These are phyloP conservation scores for Solanum infundibuliforme DNA, from an alignment of 257 asterid genomes.

Conservation along the genomic window DNA sequence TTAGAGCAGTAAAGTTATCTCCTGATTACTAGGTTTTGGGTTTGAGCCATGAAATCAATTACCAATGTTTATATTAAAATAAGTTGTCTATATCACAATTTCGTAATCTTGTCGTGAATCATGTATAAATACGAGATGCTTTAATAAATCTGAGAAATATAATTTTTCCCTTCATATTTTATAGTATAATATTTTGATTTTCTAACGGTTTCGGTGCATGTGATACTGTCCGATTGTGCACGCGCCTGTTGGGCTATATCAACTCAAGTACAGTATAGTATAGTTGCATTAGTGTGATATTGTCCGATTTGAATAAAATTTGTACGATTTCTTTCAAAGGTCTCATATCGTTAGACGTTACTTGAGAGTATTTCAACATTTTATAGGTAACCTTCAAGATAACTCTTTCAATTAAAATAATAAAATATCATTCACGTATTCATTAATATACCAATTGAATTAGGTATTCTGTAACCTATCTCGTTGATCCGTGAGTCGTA, in stretches of 20 bases:
- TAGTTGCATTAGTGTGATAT: not conserved
- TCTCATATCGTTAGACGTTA: not conserved
- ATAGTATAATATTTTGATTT: not conserved
- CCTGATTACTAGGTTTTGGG: too few relatives aligned
- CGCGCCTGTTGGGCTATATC: not conserved
- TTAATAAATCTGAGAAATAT: not conserved
- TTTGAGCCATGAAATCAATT: not conserved
- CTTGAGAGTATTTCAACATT: not conserved
- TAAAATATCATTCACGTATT: not conserved
- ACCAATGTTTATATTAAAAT: accelerated
- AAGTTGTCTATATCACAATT: not conserved
- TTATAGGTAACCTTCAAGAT: not conserved
- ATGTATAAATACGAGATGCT: not conserved
- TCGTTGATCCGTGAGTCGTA: not conserved
- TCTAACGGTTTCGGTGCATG: not conserved
- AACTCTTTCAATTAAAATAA: not conserved
- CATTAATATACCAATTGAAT: not conserved
- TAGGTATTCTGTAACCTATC: not conserved
- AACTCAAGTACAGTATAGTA: not conserved
- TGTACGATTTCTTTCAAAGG: not conserved
- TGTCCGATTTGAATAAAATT: not conserved
- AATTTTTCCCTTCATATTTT: not conserved
- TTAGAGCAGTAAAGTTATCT: not conserved
- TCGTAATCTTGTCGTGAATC: accelerated
- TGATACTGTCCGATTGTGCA: not conserved